Evolutionary conservation across 192 early-diverging fungal genomes (phyloP).

Genomic region (Powellomyces hirtus): DNA sequence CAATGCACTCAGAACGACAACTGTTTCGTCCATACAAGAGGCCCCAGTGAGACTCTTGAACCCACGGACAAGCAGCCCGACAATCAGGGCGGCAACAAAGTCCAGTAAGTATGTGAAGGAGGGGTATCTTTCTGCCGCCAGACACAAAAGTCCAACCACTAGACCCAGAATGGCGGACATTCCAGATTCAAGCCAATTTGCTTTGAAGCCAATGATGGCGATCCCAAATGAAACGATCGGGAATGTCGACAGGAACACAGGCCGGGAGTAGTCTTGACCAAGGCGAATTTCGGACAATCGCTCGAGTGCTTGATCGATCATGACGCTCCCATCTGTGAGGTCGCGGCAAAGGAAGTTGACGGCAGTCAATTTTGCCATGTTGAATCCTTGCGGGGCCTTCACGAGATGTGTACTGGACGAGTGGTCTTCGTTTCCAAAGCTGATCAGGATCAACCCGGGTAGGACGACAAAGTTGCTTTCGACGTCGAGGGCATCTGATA

Average conservation of each 20-base stretch:
- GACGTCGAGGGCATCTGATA: constrained; percentile 43
- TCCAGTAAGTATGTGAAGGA: constrained; percentile 40
- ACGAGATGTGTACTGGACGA: constrained; percentile 39
- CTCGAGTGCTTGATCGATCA: constrained; percentile 34
- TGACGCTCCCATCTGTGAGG: constrained; percentile 25
- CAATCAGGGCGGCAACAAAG: constrained; percentile 34
- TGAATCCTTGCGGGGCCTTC: constrained; percentile 34
- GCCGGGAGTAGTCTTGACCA: constrained; percentile 7
- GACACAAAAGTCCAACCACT: constrained; percentile 28
- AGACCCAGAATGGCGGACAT: constrained; percentile 30
- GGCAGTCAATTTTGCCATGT: constrained; percentile 44
- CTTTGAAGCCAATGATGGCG: constrained; percentile 37
- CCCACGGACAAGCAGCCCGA: constrained; percentile 26
- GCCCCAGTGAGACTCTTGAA: constrained; percentile 20
- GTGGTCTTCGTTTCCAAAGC: constrained; percentile 37
- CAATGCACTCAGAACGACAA: constrained; percentile 34
- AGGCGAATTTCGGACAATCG: constrained; percentile 30
- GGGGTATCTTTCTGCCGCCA: constrained; percentile 19
- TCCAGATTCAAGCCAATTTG: constrained; percentile 38
- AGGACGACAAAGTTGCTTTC: constrained; percentile 39
- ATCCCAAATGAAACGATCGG: constrained; percentile 34
- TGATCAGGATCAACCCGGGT: constrained; percentile 40
- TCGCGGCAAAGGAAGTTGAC: constrained; percentile 46
- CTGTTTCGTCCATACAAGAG: constrained; percentile 15
- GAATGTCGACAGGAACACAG: constrained; percentile 26